Conservation (phyloP, 2,329 filamentous ascomycete genomes). For the Rutstroemia sp. region DNA sequence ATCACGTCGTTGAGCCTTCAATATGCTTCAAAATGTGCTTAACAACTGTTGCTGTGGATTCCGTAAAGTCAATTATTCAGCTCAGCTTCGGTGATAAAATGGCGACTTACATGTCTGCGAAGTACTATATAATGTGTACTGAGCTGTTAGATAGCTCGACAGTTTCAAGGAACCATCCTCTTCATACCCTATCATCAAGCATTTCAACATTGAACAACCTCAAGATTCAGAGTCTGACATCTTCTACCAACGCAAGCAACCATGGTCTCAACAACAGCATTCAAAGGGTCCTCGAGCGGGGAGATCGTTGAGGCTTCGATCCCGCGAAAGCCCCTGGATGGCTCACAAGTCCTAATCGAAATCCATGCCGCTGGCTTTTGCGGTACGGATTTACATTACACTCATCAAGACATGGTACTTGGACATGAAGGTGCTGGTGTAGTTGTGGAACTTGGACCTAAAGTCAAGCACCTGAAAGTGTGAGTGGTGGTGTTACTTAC, state of each 20-base stretch:
- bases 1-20: background rate
- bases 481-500: background rate
- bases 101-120: no score
- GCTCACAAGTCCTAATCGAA: constrained; percentile 45
- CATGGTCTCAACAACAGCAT: background rate
- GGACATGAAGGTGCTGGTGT: constrained; percentile 42
- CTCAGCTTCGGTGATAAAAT: no score
- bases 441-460: constrained; percentile 33
- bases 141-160: no score
- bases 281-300: background rate
- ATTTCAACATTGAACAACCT: no score
- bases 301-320: background rate
- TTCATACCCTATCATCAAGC: background rate
- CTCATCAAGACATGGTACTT: constrained; percentile 29
- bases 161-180: background rate
- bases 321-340: background rate
- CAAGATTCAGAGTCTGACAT: no score
- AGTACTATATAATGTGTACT: no score
- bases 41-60: background rate
- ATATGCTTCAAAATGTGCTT: background rate
- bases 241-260: background rate
- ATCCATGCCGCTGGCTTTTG: constrained; percentile 59
- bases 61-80: no score
- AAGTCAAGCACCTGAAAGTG: constrained; percentile 41
- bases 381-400: constrained; percentile 43